Evolutionary conservation across 352 stramenopile genomes (phyloP), one percentile per base, ranked within the genome.

Genomic region (Phytophthora sp.): DNA sequence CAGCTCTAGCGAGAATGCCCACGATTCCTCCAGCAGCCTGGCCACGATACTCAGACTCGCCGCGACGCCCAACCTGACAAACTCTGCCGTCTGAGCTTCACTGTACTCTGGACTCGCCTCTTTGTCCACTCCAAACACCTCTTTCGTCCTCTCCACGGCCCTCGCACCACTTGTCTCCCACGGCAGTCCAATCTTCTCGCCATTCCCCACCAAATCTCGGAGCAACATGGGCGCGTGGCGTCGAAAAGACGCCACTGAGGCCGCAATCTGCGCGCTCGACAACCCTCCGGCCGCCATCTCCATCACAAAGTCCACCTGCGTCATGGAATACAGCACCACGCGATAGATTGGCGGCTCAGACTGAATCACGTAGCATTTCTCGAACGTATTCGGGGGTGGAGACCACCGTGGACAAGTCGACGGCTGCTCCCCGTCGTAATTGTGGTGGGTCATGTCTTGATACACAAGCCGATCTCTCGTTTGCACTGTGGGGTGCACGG

Each of bases 1-100:
- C 15, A 81, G 15, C 16, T 70, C 68, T 33, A 88, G 30, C 0
- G 75, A 80, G 49, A 86, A 86, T 7, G 52, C 68, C 79, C 75
- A 84, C 9, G 69, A 68, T 8, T 65, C 47, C 11, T 65, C 24
- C 18, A 88, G 31, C n/a, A 85, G 49, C 26, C 53, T 36, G n/a
- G 73, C 51, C 13, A 85, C 41, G 23, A 71, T 60, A 31, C 66
- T 67, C 24, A 86, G 38, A 60, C 77, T 83, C 30, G 46, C 60
- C 1, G 75, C 52, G 3, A 74, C 56, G 8, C 57, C 73, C 16
- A 88, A 66, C 18, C 73, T 76, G 36, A 78, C 53, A 7, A 79
- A 69, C 36, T 63, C 65, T 13, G 66, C 49, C 15, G 61, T 63
- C 18, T 74, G 60, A 9, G 42, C 54, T 12, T 74, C 60, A 57